Evolutionary conservation across 345 rosid species (phyloP), one percentile per base, ranked within the genome.

Genomic region (Sonneratia alba): DNA sequence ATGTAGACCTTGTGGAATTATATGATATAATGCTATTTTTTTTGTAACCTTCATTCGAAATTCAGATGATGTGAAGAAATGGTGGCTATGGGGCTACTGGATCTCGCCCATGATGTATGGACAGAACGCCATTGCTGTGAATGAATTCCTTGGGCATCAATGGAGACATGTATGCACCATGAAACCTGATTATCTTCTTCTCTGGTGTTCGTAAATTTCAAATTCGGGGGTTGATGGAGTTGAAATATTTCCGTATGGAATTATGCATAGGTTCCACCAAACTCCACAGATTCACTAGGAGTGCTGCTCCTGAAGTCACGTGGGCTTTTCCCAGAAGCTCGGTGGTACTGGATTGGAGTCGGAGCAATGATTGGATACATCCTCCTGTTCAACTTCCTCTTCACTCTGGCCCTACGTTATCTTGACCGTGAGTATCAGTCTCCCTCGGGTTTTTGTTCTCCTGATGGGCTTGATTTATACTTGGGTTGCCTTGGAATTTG

Each of bases 331-430:
- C 78, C 93, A 2, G 83, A 87, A 67, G 88, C 97, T 64, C 76
- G 71, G 73, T 91, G 97, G 95, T 94, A 91, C 75, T 94, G 96
- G 97, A 84, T 91, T 27, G 97, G 91, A 71, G 77, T 83, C 22
- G 95, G 87, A 49, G 95, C 91, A 72, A 69, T 76, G 73, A 80
- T 89, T 27, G 97, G 92, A 75, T 87, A 76, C 68, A 69, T 79
- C 36, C 61, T 86, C 76, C 68, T 91, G 7, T 89, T 87, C 79
- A 94, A 94, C 78, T 77, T 86, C 72, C 85, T 87, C 71, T 94
- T 83, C 83, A 81, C 82, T n/a, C 9, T 89, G 71, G 90, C 96
- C 56, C 78, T 94, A 3, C 80, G 86, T 66, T 89, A 83, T 79
- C 86, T 94, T 15, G 78, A 89, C 48, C 87, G 98, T 93, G 79